Evolutionary conservation across 2,329 filamentous ascomycete genomes (phyloP), one percentile per base, ranked within the genome.

Genomic region (Tolypocladium capitatum): DNA sequence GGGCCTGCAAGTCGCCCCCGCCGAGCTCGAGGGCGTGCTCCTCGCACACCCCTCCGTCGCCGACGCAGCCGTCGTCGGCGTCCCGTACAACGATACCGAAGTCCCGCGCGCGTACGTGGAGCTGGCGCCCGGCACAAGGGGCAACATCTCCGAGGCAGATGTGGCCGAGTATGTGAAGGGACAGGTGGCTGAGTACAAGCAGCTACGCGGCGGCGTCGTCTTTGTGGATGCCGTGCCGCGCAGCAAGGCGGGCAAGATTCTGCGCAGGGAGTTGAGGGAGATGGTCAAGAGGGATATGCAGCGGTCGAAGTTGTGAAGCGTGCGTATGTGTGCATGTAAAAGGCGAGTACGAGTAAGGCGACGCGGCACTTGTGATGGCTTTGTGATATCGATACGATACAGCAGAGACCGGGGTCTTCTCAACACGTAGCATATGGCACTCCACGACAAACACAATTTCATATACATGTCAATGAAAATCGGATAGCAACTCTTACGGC

Each of bases 201-300:
- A 76, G 55, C 68, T 88, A 51, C 79, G 78, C 7, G 84, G 84
- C 0, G 84, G 84, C 1, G 75, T 89, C 7, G 61, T 70, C 4
- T 84, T 87, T 56, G 66, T 84, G 1, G 75, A 83, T 21, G 67
- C 65, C 1, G 78, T 89, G 28, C 83, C 84, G 2, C 84, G 84
- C 63, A 86, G 83, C 55, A 72, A 78, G 1, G 64, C 66, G 16
- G 71, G 71, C 1, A 74, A 74, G 60, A 68, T 73, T 24, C 49
- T 73, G 48, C 60, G 70, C 9, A 63, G 66, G 47, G 65, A 72
- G 21, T 45, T 65, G 21, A 50, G 56, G 52, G 65, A 55, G 46
- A 63, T 52, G 61, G 62, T 60, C 51, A 52, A 57, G 53, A 49
- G 48, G 52, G 60, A 52, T 53, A 20, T 43, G 47, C n/a, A 47